A percentile compares a stretch with the other conserved stretches of the same genome.
phyloP scores from a whole-genome alignment of 73 alveolate genomes.

The Paramecium tetraurelia region DNA sequence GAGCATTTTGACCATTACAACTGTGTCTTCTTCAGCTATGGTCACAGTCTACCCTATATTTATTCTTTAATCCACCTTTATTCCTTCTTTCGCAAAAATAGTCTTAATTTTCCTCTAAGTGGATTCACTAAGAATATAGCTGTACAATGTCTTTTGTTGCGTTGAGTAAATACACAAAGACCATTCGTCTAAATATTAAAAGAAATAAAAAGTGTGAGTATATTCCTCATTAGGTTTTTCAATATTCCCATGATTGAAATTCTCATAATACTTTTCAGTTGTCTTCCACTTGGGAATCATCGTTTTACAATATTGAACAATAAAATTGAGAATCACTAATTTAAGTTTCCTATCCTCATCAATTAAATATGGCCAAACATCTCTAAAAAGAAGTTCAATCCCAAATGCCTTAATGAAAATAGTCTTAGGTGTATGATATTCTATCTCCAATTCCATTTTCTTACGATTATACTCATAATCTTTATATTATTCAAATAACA shows the following conservation, averaged over 20 bases:
- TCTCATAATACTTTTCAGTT: background rate
- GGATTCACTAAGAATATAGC: background rate
- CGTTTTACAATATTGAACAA: background rate
- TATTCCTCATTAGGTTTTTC: background rate
- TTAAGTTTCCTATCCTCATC: background rate
- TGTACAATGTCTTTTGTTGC: background rate
- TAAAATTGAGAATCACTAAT: background rate
- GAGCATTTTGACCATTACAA: background rate
- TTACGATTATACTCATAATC: background rate
- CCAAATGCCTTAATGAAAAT: background rate
- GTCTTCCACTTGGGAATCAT: background rate
- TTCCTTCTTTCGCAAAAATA: background rate
- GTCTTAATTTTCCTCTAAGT: background rate
- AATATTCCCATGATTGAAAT: background rate
- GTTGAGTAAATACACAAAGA: background rate
- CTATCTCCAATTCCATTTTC: background rate
- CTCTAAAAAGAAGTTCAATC: background rate
- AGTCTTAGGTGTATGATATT: background rate
- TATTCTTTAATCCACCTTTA: background rate
- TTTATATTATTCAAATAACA: background rate
- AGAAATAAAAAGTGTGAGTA: background rate
- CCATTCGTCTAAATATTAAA: background rate
- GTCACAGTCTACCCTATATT: background rate
- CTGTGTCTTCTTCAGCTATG: background rate
- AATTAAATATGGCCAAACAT: background rate